A percentile compares a stretch with the other conserved stretches of the same genome.
Conservation (phyloP, 2,329 filamentous ascomycete genomes). For the Calonectria naviculata region DNA sequence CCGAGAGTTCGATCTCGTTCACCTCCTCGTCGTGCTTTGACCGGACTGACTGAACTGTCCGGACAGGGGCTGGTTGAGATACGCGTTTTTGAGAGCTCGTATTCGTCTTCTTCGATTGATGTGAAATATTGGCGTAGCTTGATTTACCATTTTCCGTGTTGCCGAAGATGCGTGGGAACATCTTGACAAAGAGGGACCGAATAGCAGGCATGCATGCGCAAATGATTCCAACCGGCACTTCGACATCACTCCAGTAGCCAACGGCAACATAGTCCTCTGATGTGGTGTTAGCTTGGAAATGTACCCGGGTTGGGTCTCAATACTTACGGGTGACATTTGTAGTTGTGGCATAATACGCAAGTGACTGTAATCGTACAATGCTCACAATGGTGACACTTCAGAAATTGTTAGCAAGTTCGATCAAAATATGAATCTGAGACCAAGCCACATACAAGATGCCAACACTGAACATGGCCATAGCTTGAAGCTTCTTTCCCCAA, state of each 20-base stretch:
- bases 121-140: conserved; percentile 27
- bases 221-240: conserved; percentile 44
- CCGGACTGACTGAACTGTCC: neutral
- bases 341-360: conserved; percentile 36
- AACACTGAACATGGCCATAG: conserved; percentile 56
- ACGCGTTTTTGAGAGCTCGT: neutral
- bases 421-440: neutral
- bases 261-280: conserved; percentile 38
- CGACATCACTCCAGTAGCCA: conserved; percentile 43
- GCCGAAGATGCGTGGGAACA: conserved; percentile 30
- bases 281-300: neutral
- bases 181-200: conserved; percentile 25
- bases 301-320: neutral
- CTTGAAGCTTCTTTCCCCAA: conserved; percentile 53
- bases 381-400: conserved; percentile 22
- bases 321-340: conserved; percentile 36
- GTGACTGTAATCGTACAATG: conserved; percentile 30
- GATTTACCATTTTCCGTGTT: conserved; percentile 20
- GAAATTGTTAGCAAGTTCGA: neutral
- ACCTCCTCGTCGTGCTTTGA: neutral
- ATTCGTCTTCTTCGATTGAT: neutral
- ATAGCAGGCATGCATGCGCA: conserved; percentile 45
- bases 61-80: neutral
- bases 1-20: conserved; percentile 4
- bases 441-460: conserved; percentile 45